Evolutionary conservation across 108 stramenopile species (phyloP).

Genomic region (Epithemia pelagica): DNA sequence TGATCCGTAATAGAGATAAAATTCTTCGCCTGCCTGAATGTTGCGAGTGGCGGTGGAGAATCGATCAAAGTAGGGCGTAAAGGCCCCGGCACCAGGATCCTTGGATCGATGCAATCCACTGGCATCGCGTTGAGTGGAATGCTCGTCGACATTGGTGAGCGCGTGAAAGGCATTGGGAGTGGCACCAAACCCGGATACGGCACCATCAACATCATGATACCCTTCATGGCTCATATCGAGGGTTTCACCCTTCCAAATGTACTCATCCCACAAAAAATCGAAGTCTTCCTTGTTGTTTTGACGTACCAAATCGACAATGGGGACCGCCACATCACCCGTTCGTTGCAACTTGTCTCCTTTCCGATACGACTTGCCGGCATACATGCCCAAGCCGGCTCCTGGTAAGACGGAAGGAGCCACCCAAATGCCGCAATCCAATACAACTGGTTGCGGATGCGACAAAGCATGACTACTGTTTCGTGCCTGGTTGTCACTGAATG

Average conservation of each 20-base stretch:
- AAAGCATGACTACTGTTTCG: no score
- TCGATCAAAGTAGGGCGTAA: conserved; percentile 30
- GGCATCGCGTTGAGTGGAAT: conserved; percentile 9
- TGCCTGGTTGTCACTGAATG: no score
- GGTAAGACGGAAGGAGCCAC: conserved; percentile 53
- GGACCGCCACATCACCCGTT: conserved; percentile 29
- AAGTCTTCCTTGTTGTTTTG: conserved; percentile 3
- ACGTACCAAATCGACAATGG: conserved; percentile 23
- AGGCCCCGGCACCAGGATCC: conserved; percentile 48
- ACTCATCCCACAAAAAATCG: conserved; percentile 41
- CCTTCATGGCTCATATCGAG: conserved; percentile 12
- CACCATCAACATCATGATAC: conserved; percentile 18
- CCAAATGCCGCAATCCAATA: conserved; percentile 39
- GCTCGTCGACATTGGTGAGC: conserved; percentile 33
- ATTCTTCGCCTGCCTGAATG: conserved; percentile 33
- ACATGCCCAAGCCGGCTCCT: conserved; percentile 62
- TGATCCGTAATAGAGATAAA: conserved; percentile 31
- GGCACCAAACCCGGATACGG: conserved; percentile 28
- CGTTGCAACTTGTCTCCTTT: conserved; percentile 18
- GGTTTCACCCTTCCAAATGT: conserved; percentile 23
- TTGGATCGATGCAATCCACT: conserved; percentile 37
- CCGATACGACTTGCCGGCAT: conserved; percentile 42
- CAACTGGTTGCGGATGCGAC: no score
- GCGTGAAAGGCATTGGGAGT: conserved; percentile 26
- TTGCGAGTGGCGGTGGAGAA: conserved; percentile 10